Conservation (phyloP, 2,329 filamentous ascomycete species). For the Calcarisporium arbuscula region DNA sequence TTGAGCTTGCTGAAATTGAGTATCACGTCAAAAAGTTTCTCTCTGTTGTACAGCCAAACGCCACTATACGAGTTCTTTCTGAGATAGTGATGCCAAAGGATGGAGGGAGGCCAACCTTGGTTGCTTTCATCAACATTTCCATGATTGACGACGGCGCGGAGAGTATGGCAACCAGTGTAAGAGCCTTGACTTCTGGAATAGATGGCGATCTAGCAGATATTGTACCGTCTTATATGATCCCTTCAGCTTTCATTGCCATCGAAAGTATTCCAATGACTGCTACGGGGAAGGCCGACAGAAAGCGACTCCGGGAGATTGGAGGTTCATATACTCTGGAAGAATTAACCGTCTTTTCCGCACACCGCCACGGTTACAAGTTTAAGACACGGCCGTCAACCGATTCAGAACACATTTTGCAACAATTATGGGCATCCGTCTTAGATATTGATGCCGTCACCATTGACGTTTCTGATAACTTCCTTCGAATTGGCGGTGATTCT, state of each 20-base stretch:
- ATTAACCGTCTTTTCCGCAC: too few relatives aligned
- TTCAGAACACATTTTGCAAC: too few relatives aligned
- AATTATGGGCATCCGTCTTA: conserved; percentile 1
- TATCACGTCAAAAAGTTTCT: too few relatives aligned
- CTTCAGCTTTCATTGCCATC: background rate
- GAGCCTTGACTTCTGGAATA: background rate
- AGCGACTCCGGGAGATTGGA: conserved; percentile 5
- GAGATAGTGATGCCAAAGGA: too few relatives aligned
- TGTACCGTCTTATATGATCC: background rate
- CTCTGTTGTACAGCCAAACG: too few relatives aligned
- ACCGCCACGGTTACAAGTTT: too few relatives aligned
- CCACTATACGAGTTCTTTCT: too few relatives aligned
- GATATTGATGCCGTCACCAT: background rate
- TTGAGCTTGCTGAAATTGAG: too few relatives aligned
- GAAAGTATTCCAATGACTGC: conserved; percentile 6
- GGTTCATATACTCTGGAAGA: too few relatives aligned
- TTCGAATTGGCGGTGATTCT: conserved; percentile 6
- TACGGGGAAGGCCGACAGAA: conserved; percentile 7
- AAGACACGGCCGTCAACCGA: too few relatives aligned
- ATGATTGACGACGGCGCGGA: background rate
- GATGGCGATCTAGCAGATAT: background rate
- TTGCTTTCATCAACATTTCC: background rate
- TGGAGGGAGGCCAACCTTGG: background rate
- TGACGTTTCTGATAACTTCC: conserved; percentile 3
- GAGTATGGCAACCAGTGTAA: background rate